Evolutionary conservation across 1,284 basidiomycete species (phyloP).

Genomic region (Sutorius eximius): DNA sequence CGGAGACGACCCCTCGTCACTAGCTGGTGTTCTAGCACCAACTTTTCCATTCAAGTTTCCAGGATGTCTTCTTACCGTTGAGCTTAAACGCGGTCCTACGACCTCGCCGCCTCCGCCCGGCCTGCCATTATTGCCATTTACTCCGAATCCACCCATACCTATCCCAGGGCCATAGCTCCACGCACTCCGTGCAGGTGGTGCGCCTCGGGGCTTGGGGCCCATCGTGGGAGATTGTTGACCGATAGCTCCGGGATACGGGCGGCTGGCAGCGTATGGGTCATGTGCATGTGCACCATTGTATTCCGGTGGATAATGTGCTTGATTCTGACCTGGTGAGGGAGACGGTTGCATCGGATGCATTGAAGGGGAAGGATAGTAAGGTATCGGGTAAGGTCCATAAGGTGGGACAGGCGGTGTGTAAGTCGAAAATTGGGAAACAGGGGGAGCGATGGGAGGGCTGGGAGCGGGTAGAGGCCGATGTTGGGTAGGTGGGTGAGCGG

Average conservation of each 20-base stretch:
- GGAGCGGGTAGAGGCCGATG: conserved; percentile 37
- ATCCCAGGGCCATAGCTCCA: conserved; percentile 73
- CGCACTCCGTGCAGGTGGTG: conserved; percentile 48
- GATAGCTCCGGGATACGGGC: conserved; percentile 27
- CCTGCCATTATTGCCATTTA: conserved; percentile 26
- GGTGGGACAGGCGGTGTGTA: conserved; percentile 40
- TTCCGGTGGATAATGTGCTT: conserved; percentile 29
- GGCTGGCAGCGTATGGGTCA: conserved; percentile 30
- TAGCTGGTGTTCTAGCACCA: conserved; percentile 57
- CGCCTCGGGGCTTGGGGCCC: conserved; percentile 37
- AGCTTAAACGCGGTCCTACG: conserved; percentile 63
- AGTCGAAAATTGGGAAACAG: conserved; percentile 36
- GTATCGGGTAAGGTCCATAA: conserved; percentile 46
- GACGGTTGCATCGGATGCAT: conserved; percentile 42
- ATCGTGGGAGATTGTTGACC: conserved; percentile 32
- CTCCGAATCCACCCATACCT: conserved; percentile 42
- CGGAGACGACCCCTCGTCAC: conserved; percentile 72
- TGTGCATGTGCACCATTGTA: conserved; percentile 33
- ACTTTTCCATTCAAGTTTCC: conserved; percentile 50
- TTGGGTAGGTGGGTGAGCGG: conserved; percentile 30
- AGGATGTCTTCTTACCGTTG: conserved; percentile 50
- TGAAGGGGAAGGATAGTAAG: conserved; percentile 47
- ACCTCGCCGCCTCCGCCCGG: conserved; percentile 40
- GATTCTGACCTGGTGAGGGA: conserved; percentile 36
- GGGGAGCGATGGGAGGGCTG: conserved; percentile 33